Evolutionary conservation across 495 filamentous ascomycete species (phyloP), one percentile per base, ranked within the genome.

Genomic region (Talaromyces liani): DNA sequence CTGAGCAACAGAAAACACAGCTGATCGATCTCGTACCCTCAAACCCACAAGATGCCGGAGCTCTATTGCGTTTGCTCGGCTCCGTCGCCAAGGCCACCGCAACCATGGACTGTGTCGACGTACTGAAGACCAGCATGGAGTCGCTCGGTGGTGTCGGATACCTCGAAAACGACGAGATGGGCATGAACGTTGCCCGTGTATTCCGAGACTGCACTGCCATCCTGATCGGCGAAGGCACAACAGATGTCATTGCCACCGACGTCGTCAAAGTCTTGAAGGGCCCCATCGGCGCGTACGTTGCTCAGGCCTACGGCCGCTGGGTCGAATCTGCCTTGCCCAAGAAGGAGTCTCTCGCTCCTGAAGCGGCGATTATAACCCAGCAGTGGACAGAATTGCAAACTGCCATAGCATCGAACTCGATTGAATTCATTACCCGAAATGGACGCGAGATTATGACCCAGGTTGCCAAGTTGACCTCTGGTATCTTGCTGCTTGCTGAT

Each of bases 211-310:
- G 12, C n/a, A 34, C n/a, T 25, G 31, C 31, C 16, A 39, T 18
- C 67, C 80, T 79, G 2, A 88, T 88, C 53, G 87, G 85, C 82
- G 87, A 88, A 68, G 86, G 86, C 2, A 88, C 87, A 16, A 87
- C 84, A 16, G 83, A 88, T 64, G 81, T 88, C 4, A 66, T 88
- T 36, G 77, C 77, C 16, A 73, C 74, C 12, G 86, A 89, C 60
- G 73, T 82, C 1, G 70, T 87, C 33, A 68, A 79, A 9, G 78
- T 80, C 0, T 41, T 82, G 3, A 82, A 80, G 33, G 73, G 74
- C 1, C 70, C 69, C 33, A 67, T 64, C 0, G 80, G 79, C 7
- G 53, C 41, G 6, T 65, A 73, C 29, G 67, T 73, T 1, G 18
- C 80, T 3, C 64, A 64, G 6, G 73, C 72, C 16, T 45, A 82